These are phyloP conservation scores for Entomortierella beljakovae DNA, from an alignment of 192 early-diverging fungal species.

Conservation along the genomic window DNA sequence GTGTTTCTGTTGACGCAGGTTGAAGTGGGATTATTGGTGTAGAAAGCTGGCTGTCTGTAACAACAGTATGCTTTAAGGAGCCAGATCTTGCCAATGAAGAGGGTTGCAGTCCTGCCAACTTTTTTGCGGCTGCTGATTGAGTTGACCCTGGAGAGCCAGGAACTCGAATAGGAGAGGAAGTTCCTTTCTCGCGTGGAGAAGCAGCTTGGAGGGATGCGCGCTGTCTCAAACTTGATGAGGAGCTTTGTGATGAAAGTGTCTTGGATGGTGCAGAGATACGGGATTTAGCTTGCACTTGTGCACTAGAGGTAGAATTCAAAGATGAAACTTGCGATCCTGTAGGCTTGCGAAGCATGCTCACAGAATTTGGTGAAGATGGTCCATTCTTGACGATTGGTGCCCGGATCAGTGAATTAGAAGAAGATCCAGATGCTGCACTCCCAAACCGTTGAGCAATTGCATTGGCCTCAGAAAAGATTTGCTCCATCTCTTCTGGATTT, in stretches of 20 bases:
- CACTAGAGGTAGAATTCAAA: background rate
- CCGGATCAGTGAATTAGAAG: too few species aligned
- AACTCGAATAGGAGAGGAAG: constrained; percentile 2
- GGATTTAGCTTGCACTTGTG: constrained; percentile 4
- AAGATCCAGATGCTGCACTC: background rate
- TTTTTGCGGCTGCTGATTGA: constrained; percentile 7
- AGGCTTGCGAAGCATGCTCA: constrained; percentile 10
- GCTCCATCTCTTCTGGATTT: constrained; percentile 28
- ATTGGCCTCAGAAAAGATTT: constrained; percentile 22
- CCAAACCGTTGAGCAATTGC: constrained; percentile 10
- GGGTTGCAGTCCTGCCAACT: background rate
- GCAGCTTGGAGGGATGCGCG: constrained; percentile 2
- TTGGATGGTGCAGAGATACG: constrained; percentile 19
- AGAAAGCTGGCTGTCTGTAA: constrained; percentile 5
- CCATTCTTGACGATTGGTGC: background rate
- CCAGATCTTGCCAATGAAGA: constrained; percentile 10
- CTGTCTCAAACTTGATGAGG: constrained; percentile 4
- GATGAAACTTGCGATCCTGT: background rate
- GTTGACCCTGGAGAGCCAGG: constrained; percentile 12
- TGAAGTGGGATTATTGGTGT: background rate
- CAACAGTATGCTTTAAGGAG: background rate
- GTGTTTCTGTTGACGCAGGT: background rate
- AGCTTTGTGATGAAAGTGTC: background rate
- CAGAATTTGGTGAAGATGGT: background rate
- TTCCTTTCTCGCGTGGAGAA: background rate